A percentile compares a stretch with the other conserved stretches of the same genome.
Evolutionary conservation across 192 early-diverging fungal species (phyloP).

Genomic region (Gryganskiella cystojenkinii): DNA sequence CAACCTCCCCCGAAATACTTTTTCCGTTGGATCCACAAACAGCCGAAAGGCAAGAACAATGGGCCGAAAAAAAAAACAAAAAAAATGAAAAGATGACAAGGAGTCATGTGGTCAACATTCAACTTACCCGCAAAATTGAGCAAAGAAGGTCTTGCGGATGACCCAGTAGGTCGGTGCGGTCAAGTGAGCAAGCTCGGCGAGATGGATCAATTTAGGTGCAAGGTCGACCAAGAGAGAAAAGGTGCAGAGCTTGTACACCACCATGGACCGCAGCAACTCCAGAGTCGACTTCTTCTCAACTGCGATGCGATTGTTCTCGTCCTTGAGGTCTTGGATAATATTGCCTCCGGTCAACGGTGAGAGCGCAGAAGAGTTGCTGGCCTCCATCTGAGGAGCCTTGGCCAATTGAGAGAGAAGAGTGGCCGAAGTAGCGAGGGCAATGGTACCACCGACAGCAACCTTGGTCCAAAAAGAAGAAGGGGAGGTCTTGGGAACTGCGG

Average conservation of each 20-base stretch:
- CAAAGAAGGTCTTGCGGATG: conserved; percentile 88
- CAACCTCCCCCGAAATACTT: no score
- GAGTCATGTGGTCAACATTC: no score
- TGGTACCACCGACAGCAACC: conserved; percentile 17
- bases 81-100: conserved; percentile 2
- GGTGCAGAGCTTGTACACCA: conserved; percentile 76
- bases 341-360: conserved; percentile 10
- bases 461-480: conserved; percentile 21
- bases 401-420: conserved; percentile 20
- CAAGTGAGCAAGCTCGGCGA: conserved; percentile 63
- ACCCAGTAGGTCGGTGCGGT: conserved; percentile 66
- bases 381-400: conserved; percentile 25
- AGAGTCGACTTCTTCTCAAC: conserved; percentile 60
- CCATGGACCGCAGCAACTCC: conserved; percentile 69
- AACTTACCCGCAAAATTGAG: conserved; percentile 83
- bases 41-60: neutral
- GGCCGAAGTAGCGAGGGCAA: conserved; percentile 23
- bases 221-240: conserved; percentile 68
- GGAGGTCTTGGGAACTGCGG: neutral
- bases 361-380: neutral
- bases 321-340: conserved; percentile 38
- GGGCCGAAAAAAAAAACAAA: neutral
- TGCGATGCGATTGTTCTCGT: conserved; percentile 51
- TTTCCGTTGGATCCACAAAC: no score
- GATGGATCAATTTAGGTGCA: conserved; percentile 64